phyloP scores from a whole-genome alignment of 352 stramenopile genomes.

The Sclerospora graminicola region DNA sequence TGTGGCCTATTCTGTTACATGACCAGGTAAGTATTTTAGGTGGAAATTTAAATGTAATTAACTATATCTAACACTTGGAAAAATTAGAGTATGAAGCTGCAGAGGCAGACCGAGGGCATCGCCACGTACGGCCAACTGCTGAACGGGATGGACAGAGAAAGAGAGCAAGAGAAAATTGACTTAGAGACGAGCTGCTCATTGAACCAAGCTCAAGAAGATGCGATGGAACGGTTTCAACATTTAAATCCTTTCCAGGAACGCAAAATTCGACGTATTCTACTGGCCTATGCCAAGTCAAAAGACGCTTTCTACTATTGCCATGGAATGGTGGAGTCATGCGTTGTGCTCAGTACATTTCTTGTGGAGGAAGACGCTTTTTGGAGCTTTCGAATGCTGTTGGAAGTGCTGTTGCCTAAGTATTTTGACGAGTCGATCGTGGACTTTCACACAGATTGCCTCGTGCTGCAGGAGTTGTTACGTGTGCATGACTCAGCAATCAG shows the following conservation, averaged over 20 bases:
- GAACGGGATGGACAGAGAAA: constrained; percentile 20
- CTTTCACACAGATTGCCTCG: constrained; percentile 76
- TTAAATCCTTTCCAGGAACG: constrained; percentile 74
- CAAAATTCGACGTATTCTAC: constrained; percentile 72
- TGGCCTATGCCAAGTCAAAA: constrained; percentile 70
- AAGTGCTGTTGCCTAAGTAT: constrained; percentile 69
- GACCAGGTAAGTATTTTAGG: constrained; percentile 17
- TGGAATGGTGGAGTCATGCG: constrained; percentile 74
- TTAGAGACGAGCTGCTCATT: constrained; percentile 27
- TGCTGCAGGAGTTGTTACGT: constrained; percentile 63
- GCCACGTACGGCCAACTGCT: constrained; percentile 48
- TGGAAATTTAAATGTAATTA: neutral
- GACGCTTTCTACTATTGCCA: constrained; percentile 75
- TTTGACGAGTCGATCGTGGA: constrained; percentile 70
- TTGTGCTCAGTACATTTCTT: constrained; percentile 66
- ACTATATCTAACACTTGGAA: neutral
- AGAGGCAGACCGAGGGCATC: constrained; percentile 34
- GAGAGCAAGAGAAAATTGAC: constrained; percentile 19
- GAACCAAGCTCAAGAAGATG: constrained; percentile 62
- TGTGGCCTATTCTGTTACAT: constrained; percentile 65
- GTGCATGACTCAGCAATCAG: constrained; percentile 36
- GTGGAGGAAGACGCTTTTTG: constrained; percentile 74
- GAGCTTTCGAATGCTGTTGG: constrained; percentile 60
- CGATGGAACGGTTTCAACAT: constrained; percentile 70
- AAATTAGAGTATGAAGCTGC: constrained; percentile 41